Base-by-base conservation (phyloP, 2,329 filamentous ascomycete genomes). In the Colletotrichum sublineola region DNA sequence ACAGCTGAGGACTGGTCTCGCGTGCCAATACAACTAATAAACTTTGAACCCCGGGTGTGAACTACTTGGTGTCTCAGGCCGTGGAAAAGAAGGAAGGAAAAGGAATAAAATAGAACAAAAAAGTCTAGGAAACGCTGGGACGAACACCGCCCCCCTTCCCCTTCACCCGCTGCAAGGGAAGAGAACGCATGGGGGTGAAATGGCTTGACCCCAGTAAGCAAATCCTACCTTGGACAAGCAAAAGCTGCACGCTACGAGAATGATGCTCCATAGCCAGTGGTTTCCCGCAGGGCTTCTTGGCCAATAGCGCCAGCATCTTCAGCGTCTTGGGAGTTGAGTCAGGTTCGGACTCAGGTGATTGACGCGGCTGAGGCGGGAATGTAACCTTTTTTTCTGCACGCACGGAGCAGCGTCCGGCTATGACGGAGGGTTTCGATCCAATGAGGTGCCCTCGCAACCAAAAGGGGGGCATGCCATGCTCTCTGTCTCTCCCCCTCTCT, bases 391-490 rank as follows among this genome's bases (percentile, higher is more conserved):
- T 40, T 11, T n/a, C 44, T n/a, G 6, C 44, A 48, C 53, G 55
- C 56, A 44, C 56, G 44, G 64, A 48, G 46, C 64, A 50, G 14
- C 31, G 33, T 20, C 50, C 50, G 48, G 48, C 38, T 38, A 44
- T 18, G 29, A 33, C 50, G 18, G 50, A 44, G 18, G n/a, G 38
- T 33, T 44, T 38, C 50, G 38, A 38, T 36, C 63, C 52, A 56
- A 65, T 57, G 63, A 44, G 5, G 36, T 65, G 63, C 18, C 46
- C 12, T 29, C 18, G 1, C 20, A 20, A 12, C 20, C 31, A n/a
- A 46, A 6, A 24, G 57, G 44, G 44, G 40, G 40, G 1, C 24
- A 24, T 24, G 24, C 24, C 40, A 42, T 60, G 57, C 40, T n/a
- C 29, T 31, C 15, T 24, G 24, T 24, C 40, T 18, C 8, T n/a